These are phyloP conservation scores for Plectosphaerella plurivora DNA, from an alignment of 2,329 filamentous ascomycete genomes.

Conservation along the genomic window DNA sequence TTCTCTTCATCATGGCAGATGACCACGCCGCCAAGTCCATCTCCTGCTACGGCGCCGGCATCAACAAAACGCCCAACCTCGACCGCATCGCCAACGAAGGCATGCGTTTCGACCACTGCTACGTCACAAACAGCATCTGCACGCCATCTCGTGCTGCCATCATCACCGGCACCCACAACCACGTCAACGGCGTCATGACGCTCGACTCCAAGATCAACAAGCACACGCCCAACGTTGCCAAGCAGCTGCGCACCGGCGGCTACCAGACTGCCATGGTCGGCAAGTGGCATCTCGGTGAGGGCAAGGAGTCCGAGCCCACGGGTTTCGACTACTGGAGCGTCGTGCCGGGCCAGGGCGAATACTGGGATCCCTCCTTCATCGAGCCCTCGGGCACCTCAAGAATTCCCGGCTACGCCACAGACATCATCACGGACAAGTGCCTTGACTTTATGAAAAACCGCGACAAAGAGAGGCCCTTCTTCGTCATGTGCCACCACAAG, in stretches of 20 bases:
- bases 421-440: slow-evolving; percentile 47
- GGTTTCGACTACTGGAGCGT: slow-evolving; percentile 50
- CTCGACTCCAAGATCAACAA: slow-evolving; percentile 45
- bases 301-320: slow-evolving; percentile 35
- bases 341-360: slow-evolving; percentile 46
- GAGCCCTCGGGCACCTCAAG: slow-evolving; percentile 25
- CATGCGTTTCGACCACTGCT: slow-evolving; percentile 49
- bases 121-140: slow-evolving; percentile 49
- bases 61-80: slow-evolving; percentile 47
- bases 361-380: slow-evolving; percentile 46
- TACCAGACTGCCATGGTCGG: slow-evolving; percentile 50
- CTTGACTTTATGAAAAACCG: slow-evolving; percentile 32
- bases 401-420: slow-evolving; percentile 41
- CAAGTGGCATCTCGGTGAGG: slow-evolving; percentile 51
- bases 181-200: slow-evolving; percentile 48
- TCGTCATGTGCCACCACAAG: slow-evolving; percentile 54
- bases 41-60: slow-evolving; percentile 42
- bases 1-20: slow-evolving; percentile 48
- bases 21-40: slow-evolving; percentile 48
- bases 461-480: slow-evolving; percentile 37
- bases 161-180: slow-evolving; percentile 45
- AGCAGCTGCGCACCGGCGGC: slow-evolving; percentile 37
- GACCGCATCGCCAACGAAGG: slow-evolving; percentile 43
- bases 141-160: slow-evolving; percentile 47
- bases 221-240: slow-evolving; percentile 45